phyloP scores from a whole-genome alignment of 352 stramenopile genomes.

The Globisporangium irregulare region DNA sequence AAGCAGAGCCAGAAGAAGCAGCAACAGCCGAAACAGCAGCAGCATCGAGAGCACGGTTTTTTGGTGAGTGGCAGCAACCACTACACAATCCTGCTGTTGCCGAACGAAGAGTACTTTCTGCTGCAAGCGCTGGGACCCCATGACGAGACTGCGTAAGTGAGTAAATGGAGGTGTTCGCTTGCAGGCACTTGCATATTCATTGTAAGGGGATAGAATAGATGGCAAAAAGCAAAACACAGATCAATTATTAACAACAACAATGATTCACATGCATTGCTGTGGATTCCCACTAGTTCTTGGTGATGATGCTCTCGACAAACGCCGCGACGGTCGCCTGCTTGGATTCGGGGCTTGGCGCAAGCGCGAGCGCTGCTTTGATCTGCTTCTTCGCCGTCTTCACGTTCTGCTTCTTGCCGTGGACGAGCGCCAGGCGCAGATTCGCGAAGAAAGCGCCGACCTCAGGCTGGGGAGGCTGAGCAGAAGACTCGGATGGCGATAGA shows the following conservation, averaged over 20 bases:
- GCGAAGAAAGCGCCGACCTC: constrained; percentile 35
- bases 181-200: no score
- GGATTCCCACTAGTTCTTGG: constrained; percentile 23
- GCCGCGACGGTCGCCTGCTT: constrained; percentile 41
- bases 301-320: constrained; percentile 62
- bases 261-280: neutral
- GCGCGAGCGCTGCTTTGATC: constrained; percentile 41
- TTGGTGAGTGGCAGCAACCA: constrained; percentile 76
- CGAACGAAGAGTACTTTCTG: constrained; percentile 68
- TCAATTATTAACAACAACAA: constrained; percentile 4
- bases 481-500: neutral
- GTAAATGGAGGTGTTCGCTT: neutral
- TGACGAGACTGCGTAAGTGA: constrained; percentile 46
- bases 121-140: constrained; percentile 68
- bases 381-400: constrained; percentile 65
- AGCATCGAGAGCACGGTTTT: constrained; percentile 63
- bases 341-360: constrained; percentile 24
- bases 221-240: neutral
- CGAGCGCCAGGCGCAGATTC: constrained; percentile 60
- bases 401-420: constrained; percentile 64
- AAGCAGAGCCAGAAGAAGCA: constrained; percentile 12
- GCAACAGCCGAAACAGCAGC: neutral
- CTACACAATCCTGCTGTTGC: constrained; percentile 69
- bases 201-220: constrained; percentile 4
- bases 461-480: constrained; percentile 12